Conservation (phyloP, 768 basidiomycete species). For the Suillus hirtellus region DNA sequence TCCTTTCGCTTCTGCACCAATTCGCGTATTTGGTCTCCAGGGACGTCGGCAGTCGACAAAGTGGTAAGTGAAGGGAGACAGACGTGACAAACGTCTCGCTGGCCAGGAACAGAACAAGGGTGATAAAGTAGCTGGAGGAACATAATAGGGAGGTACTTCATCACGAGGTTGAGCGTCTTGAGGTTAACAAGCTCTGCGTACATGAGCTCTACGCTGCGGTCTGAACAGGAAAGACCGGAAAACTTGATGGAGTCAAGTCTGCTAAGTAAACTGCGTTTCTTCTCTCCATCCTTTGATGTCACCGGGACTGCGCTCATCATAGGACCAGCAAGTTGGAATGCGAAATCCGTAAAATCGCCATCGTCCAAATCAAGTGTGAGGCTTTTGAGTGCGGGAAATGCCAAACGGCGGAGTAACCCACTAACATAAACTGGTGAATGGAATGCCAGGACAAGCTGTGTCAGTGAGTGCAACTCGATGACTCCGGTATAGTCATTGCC, state of each 20-base stretch:
- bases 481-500: conserved; percentile 30
- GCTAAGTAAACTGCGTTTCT: conserved; percentile 38
- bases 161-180: conserved; percentile 42
- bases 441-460: conserved; percentile 48
- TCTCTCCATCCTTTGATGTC: conserved; percentile 36
- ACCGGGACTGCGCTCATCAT: conserved; percentile 20
- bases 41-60: conserved; percentile 47
- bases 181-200: conserved; percentile 51
- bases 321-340: conserved; percentile 39
- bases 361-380: conserved; percentile 56
- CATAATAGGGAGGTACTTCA: conserved; percentile 27
- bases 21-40: conserved; percentile 40
- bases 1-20: conserved; percentile 46
- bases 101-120: conserved; percentile 6
- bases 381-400: conserved; percentile 35
- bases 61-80: conserved; percentile 54
- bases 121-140: conserved; percentile 29
- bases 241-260: conserved; percentile 56
- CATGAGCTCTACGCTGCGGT: conserved; percentile 35
- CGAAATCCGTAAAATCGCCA: conserved; percentile 54
- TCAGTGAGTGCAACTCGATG: conserved; percentile 31
- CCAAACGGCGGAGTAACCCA: conserved; percentile 26
- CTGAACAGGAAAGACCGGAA: conserved; percentile 46
- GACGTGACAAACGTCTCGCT: background rate
- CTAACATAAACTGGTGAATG: conserved; percentile 45